phyloP scores from a whole-genome alignment of 768 basidiomycete species.

The Termitomyces sp. region DNA sequence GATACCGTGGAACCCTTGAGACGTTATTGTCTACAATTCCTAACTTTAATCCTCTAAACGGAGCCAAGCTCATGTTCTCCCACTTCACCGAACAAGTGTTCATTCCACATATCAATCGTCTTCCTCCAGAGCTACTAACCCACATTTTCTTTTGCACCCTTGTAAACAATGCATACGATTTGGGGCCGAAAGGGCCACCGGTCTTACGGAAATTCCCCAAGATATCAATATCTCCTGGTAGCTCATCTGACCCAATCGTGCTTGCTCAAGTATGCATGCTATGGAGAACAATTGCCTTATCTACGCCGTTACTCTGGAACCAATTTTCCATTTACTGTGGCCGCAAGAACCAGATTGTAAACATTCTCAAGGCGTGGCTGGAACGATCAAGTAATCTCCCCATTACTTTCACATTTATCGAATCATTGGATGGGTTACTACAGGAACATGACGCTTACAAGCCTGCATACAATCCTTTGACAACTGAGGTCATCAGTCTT shows the following conservation, averaged over 20 bases:
- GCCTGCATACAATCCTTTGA: neutral
- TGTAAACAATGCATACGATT: neutral
- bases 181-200: neutral
- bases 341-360: neutral
- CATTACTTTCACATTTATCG: conserved; percentile 1
- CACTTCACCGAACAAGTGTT: neutral
- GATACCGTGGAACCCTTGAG: neutral
- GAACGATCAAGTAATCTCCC: neutral
- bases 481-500: neutral
- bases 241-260: conserved; percentile 4
- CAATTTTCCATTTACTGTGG: neutral
- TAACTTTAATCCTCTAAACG: neutral
- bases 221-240: conserved; percentile 4
- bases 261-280: conserved; percentile 7
- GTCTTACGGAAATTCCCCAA: neutral
- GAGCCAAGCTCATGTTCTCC: neutral
- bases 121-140: conserved; percentile 3
- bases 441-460: neutral
- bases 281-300: conserved; percentile 5
- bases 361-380: neutral
- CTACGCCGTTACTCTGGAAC: conserved; percentile 2
- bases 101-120: neutral
- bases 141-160: conserved; percentile 4
- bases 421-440: neutral
- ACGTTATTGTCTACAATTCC: neutral